These are phyloP conservation scores for Hypoxylon rickii DNA, from an alignment of 495 filamentous ascomycete genomes.

Conservation along the genomic window DNA sequence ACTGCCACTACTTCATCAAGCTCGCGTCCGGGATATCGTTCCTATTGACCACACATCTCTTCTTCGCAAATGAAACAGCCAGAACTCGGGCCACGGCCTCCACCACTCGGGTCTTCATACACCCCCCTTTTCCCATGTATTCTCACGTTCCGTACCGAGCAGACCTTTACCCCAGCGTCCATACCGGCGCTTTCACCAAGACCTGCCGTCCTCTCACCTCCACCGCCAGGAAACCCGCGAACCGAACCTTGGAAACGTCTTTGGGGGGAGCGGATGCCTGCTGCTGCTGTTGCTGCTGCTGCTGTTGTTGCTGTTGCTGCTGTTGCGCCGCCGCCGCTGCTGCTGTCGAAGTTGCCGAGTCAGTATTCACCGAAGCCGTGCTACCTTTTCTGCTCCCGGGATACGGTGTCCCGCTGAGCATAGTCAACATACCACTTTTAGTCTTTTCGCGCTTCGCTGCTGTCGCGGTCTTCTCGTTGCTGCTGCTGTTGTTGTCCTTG, in stretches of 20 bases:
- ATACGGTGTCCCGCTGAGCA: conserved; percentile 36
- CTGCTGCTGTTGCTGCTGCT: too few species aligned
- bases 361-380: conserved; percentile 36
- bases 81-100: too few species aligned
- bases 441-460: conserved; percentile 44
- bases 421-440: conserved; percentile 42
- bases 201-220: conserved; percentile 85
- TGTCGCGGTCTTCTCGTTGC: conserved; percentile 49
- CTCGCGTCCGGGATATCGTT: too few species aligned
- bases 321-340: conserved; percentile 4
- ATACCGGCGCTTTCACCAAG: conserved; percentile 90
- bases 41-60: too few species aligned
- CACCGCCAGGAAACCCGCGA: conserved; percentile 83
- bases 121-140: neutral
- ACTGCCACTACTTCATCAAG: too few species aligned
- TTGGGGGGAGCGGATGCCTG: conserved; percentile 40
- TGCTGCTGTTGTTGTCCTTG: conserved; percentile 44
- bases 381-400: conserved; percentile 46
- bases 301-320: conserved; percentile 48
- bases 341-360: conserved; percentile 50
- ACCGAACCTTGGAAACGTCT: conserved; percentile 64
- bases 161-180: conserved; percentile 55
- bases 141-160: neutral
- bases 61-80: too few species aligned
- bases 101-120: neutral